Conservation (phyloP, 768 basidiomycete genomes). For the Suillus sp. region DNA sequence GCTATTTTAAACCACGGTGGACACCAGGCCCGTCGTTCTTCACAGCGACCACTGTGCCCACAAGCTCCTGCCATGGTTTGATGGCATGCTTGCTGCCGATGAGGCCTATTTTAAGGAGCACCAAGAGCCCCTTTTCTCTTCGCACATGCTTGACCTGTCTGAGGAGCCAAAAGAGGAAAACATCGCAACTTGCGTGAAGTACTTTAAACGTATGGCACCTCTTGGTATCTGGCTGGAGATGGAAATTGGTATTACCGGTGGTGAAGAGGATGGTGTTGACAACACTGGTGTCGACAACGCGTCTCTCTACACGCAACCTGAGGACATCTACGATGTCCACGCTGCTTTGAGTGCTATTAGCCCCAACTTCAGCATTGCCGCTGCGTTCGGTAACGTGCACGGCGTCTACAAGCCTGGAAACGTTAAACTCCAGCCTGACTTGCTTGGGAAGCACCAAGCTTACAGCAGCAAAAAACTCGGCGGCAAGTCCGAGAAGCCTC, state of each 20-base stretch:
- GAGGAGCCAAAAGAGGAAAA: constrained; percentile 92
- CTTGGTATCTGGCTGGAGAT: constrained; percentile 98
- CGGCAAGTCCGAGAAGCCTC: constrained; percentile 66
- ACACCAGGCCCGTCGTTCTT: constrained; percentile 83
- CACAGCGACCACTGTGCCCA: constrained; percentile 99
- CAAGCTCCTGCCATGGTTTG: constrained; percentile 98
- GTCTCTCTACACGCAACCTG: constrained; percentile 94
- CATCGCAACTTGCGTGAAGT: constrained; percentile 89
- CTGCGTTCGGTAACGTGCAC: constrained; percentile 98
- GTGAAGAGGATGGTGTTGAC: constrained; percentile 99
- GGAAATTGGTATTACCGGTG: constrained; percentile 99
- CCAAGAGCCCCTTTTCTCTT: constrained; percentile 87
- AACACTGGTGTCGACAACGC: constrained; percentile 95
- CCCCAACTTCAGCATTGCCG: constrained; percentile 96
- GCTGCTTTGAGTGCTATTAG: constrained; percentile 78
- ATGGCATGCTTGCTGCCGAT: constrained; percentile 97
- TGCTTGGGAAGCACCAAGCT: constrained; percentile 89
- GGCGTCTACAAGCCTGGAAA: constrained; percentile 99
- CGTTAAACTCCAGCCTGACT: constrained; percentile 88
- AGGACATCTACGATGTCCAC: constrained; percentile 93
- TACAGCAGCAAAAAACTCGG: constrained; percentile 71
- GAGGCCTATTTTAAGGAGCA: constrained; percentile 91
- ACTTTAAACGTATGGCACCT: constrained; percentile 94
- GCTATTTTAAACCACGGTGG: constrained; percentile 12
- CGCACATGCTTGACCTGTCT: constrained; percentile 98